Conservation (phyloP, 163 green algal genomes). For the Chlorella variabilis region DNA sequence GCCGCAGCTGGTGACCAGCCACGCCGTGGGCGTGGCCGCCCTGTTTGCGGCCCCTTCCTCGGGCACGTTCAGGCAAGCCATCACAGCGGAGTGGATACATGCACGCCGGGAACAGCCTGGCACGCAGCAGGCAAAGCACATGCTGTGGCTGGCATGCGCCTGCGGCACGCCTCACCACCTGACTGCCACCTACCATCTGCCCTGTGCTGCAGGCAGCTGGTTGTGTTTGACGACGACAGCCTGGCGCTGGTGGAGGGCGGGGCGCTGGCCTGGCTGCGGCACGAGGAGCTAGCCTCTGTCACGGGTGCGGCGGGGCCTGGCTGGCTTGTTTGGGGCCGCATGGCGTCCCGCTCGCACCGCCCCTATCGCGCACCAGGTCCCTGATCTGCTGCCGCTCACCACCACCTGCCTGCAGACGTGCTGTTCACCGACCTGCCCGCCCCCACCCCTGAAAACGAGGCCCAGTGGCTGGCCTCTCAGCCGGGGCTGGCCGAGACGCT, state of each 20-base stretch:
- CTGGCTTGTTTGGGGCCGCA: too few relatives aligned
- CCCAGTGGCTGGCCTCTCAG: slow-evolving; percentile 19
- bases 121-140: too few relatives aligned
- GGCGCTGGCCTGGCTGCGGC: slow-evolving; percentile 70
- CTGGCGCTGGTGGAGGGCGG: slow-evolving; percentile 63
- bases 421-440: slow-evolving; percentile 81
- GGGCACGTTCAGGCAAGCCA: slow-evolving; percentile 18
- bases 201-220: slow-evolving; percentile 54
- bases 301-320: not conserved
- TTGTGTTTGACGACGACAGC: slow-evolving; percentile 65
- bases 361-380: too few relatives aligned
- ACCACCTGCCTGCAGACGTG: slow-evolving; percentile 6
- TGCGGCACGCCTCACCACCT: too few relatives aligned
- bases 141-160: too few relatives aligned
- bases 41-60: slow-evolving; percentile 35
- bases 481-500: slow-evolving; percentile 54
- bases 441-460: slow-evolving; percentile 44
- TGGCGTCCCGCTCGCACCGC: too few relatives aligned
- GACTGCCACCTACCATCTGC: too few relatives aligned
- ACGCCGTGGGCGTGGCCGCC: not conserved
- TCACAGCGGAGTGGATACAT: too few relatives aligned
- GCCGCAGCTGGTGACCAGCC: not conserved
- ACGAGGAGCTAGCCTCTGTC: slow-evolving; percentile 78
- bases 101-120: too few relatives aligned
- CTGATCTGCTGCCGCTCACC: not conserved